Base-by-base conservation (phyloP, 768 basidiomycete species). In the Russula foetens region DNA sequence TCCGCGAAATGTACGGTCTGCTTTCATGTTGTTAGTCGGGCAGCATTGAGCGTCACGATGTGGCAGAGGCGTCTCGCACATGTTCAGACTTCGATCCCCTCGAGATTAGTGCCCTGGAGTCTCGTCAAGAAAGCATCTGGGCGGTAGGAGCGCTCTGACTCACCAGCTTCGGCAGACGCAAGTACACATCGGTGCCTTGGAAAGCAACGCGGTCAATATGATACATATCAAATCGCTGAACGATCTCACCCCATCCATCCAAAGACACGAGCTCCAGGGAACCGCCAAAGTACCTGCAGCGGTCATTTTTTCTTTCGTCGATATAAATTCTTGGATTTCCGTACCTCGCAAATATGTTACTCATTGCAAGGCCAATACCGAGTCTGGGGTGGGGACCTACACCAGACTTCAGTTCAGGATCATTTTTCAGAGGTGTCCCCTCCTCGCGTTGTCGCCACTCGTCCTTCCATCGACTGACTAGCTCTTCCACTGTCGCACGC, bases 301-400 rank as follows among this genome's bases (percentile, higher is more conserved):
- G 21, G 26, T 45, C 43, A 3, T 21, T 2, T 23, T 38, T 56
- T 28, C 38, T 15, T 19, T 29, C 12, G n/a, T 50, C 6, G 53
- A 57, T 24, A 12, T 29, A 21, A 38, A 9, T 14, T 28, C 46
- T 59, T 45, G 17, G 28, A 49, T 19, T 41, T n/a, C 35, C 82
- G 59, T 66, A 90, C 81, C 85, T 91, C 60, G 91, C 84, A 71
- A 84, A 92, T 38, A 93, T 92, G 67, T 90, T 87, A 70, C 91
- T 90, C 90, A 93, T 90, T 0, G 91, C 90, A 21, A 93, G 73
- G 6, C 91, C 91, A 47, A 93, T 85, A 2, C 91, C 91, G 58
- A 92, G 87, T 45, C 81, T 77, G 47, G 81, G 80, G 70, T 86
- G 86, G 7, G 75, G 75, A 31, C 77, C 79, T 39, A 79, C 75